Conservation (phyloP, 306 rosid species). For the Cyamopsis tetragonoloba region DNA sequence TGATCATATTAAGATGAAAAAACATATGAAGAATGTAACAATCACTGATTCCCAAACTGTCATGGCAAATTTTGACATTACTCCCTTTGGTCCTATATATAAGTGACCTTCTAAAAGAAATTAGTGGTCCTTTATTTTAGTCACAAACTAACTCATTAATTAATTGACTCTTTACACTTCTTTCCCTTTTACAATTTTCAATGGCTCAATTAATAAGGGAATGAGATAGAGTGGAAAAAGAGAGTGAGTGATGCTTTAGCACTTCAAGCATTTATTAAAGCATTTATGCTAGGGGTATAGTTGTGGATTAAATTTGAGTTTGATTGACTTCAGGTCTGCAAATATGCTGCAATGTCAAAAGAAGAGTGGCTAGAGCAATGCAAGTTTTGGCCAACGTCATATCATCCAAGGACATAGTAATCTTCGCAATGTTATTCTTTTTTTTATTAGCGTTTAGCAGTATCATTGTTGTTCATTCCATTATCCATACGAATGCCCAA, state of each 20-base stretch:
- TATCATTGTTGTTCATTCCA: neutral
- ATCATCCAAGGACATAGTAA: constrained; percentile 89
- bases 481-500: neutral
- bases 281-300: no score
- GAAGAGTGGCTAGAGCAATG: constrained; percentile 99
- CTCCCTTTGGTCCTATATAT: neutral
- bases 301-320: constrained; percentile 8
- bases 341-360: constrained; percentile 72
- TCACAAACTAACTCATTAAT: no score
- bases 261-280: no score
- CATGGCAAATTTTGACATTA: neutral
- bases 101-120: no score
- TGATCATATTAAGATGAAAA: neutral
- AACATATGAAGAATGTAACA: neutral
- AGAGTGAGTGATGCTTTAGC: no score
- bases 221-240: no score
- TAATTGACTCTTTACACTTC: no score
- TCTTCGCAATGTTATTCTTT: constrained; percentile 20
- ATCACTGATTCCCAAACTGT: neutral
- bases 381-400: constrained; percentile 97
- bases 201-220: no score
- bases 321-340: constrained; percentile 57
- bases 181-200: no score
- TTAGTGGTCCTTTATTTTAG: no score
- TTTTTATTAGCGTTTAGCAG: neutral